phyloP scores from a whole-genome alignment of 768 basidiomycete genomes.

The Rhodotorula diobovata region DNA sequence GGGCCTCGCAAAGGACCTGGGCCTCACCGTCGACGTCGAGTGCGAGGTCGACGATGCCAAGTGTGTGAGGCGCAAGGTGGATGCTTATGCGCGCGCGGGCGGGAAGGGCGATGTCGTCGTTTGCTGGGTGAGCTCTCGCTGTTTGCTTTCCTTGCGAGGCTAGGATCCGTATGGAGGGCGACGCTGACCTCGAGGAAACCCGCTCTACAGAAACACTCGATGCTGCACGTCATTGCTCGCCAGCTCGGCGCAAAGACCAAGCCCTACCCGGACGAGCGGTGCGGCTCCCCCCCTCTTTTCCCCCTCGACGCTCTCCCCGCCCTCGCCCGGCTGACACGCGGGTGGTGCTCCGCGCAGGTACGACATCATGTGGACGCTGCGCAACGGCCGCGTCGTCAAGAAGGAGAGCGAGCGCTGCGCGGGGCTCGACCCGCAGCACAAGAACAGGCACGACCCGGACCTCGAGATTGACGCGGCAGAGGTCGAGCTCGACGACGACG shows the following conservation, averaged over 20 bases:
- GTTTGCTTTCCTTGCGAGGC: neutral
- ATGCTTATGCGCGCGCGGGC: slow-evolving; percentile 14
- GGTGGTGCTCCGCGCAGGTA: slow-evolving; percentile 1
- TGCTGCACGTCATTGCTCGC: slow-evolving; percentile 21
- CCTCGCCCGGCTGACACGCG: too few relatives aligned
- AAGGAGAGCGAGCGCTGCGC: slow-evolving; percentile 36
- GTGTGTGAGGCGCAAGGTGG: slow-evolving; percentile 21
- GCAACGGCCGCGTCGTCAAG: slow-evolving; percentile 10
- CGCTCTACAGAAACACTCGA: slow-evolving; percentile 32
- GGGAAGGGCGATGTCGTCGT: slow-evolving; percentile 30
- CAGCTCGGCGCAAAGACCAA: slow-evolving; percentile 11
- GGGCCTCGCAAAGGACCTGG: slow-evolving; percentile 25
- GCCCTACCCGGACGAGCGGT: slow-evolving; percentile 36
- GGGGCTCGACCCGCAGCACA: slow-evolving; percentile 19
- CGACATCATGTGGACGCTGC: slow-evolving; percentile 39
- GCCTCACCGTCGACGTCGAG: slow-evolving; percentile 23
- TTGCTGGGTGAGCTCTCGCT: slow-evolving; percentile 30
- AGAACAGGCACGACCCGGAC: slow-evolving; percentile 19
- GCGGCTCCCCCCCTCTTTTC: neutral
- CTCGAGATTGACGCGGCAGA: slow-evolving; percentile 6
- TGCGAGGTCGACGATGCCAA: slow-evolving; percentile 34
- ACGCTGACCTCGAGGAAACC: neutral
- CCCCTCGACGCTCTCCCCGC: neutral
- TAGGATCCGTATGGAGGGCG: too few relatives aligned
- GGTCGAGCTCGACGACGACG: neutral